Base-by-base conservation (phyloP, 2,329 filamentous ascomycete genomes). In the Karstenula rhodostoma region DNA sequence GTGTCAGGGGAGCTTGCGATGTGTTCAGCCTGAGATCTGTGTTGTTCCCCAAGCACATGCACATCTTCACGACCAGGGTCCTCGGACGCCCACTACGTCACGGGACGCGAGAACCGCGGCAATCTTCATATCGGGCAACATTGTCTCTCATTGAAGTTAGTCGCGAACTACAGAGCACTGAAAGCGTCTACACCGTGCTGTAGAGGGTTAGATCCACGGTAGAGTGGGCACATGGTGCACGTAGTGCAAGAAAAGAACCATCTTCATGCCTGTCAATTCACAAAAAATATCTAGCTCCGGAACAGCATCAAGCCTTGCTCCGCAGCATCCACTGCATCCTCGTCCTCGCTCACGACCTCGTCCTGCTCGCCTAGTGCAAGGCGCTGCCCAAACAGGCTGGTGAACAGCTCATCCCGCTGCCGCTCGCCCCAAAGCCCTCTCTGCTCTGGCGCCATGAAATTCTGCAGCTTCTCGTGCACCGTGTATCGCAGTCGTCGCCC, bases 371-470 rank as follows among this genome's bases (percentile, higher is more conserved):
- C 79, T 59, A 85, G 68, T 13, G 72, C 79, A 57, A 81, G 44
- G 33, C 75, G 77, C 62, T 79, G 75, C 4, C 83, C 83, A 66
- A 85, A 83, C 67, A 85, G 65, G 63, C 82, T 83, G 5, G 79
- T 77, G 67, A 85, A 85, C 61, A 85, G 69, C 65, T 85, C 83
- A 64, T 95, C 92, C 60, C 93, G 87, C 57, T 94, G 93, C 61
- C 87, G 85, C 67, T 90, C 88, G 63, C 92, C 91, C 95, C 95
- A 99, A 17, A 78, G 79, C 3, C 90, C 85, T 56, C 92, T 84
- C 75, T 96, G 91, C 76, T 97, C 93, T 0, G 93, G 89, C 12
- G 94, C 94, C 93, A 97, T 97, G 74, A 98, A 98, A 78, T 97
- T 97, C 81, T 97, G 92, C 73, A 99, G 79, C 82, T 98, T 98